These are phyloP conservation scores for Madurella fahalii DNA, from an alignment of 2,329 filamentous ascomycete genomes.

Conservation along the genomic window DNA sequence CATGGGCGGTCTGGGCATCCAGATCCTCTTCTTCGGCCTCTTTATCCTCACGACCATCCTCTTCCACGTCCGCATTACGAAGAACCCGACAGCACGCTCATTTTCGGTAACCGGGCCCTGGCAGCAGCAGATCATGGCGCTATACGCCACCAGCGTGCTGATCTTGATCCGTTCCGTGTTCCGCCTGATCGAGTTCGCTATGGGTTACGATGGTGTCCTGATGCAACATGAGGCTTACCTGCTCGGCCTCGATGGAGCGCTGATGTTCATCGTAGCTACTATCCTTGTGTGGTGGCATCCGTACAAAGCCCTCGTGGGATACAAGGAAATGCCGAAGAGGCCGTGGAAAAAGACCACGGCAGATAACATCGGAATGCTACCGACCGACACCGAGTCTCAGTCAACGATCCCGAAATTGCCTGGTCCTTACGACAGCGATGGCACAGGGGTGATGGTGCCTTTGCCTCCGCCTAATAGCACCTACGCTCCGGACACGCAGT, in stretches of 20 bases:
- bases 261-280: slow-evolving; percentile 25
- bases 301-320: slow-evolving; percentile 13
- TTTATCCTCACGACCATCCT: slow-evolving; percentile 43
- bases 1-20: slow-evolving; percentile 45
- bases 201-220: slow-evolving; percentile 41
- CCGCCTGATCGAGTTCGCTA: slow-evolving; percentile 45
- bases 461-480: neutral
- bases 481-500: neutral
- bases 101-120: slow-evolving; percentile 21
- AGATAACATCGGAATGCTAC: neutral
- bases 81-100: slow-evolving; percentile 29
- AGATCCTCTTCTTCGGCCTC: slow-evolving; percentile 47
- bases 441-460: neutral
- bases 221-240: slow-evolving; percentile 43
- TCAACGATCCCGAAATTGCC: neutral
- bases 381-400: neutral
- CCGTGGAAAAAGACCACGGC: neutral
- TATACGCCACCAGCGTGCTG: slow-evolving; percentile 42
- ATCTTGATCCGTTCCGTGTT: slow-evolving; percentile 47
- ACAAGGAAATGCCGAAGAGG: slow-evolving; percentile 11
- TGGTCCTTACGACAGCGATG: neutral
- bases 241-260: slow-evolving; percentile 33
- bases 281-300: slow-evolving; percentile 22
- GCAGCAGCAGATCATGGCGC: slow-evolving; percentile 30
- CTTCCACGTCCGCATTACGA: slow-evolving; percentile 44